These are phyloP conservation scores for Cronartium quercuum DNA, from an alignment of 1,284 basidiomycete genomes.

Conservation along the genomic window DNA sequence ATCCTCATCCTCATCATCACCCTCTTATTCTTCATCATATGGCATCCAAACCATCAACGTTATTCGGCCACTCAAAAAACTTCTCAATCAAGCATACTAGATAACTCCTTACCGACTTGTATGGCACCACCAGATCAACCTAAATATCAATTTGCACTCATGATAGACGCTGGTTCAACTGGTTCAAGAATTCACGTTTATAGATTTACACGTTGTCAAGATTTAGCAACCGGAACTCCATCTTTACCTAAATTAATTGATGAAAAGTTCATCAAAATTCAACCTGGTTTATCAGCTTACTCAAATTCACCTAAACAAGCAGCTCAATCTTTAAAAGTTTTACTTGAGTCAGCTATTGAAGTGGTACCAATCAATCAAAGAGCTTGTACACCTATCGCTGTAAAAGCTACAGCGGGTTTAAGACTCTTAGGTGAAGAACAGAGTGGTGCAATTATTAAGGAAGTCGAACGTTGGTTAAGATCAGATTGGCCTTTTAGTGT, in stretches of 20 bases:
- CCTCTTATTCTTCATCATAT: background rate
- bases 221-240: slow-evolving; percentile 51
- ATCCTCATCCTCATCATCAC: background rate
- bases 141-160: slow-evolving; percentile 72
- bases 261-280: slow-evolving; percentile 79
- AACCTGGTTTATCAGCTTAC: slow-evolving; percentile 74
- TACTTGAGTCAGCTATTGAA: slow-evolving; percentile 71
- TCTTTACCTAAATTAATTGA: slow-evolving; percentile 69
- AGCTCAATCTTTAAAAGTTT: slow-evolving; percentile 69
- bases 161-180: slow-evolving; percentile 96
- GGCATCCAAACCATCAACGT: background rate
- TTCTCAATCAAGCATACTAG: background rate
- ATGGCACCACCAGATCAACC: slow-evolving; percentile 12
- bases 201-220: slow-evolving; percentile 87
- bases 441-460: slow-evolving; percentile 68
- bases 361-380: slow-evolving; percentile 67
- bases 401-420: slow-evolving; percentile 92
- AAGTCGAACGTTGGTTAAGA: slow-evolving; percentile 64
- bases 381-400: slow-evolving; percentile 76
- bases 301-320: slow-evolving; percentile 59
- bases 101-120: background rate
- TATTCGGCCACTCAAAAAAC: too few species aligned
- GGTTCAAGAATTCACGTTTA: slow-evolving; percentile 96
- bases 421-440: slow-evolving; percentile 65
- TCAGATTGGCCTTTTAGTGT: slow-evolving; percentile 69